phyloP scores from a whole-genome alignment of 2,329 filamentous ascomycete genomes.

The Didymella keratinophila region DNA sequence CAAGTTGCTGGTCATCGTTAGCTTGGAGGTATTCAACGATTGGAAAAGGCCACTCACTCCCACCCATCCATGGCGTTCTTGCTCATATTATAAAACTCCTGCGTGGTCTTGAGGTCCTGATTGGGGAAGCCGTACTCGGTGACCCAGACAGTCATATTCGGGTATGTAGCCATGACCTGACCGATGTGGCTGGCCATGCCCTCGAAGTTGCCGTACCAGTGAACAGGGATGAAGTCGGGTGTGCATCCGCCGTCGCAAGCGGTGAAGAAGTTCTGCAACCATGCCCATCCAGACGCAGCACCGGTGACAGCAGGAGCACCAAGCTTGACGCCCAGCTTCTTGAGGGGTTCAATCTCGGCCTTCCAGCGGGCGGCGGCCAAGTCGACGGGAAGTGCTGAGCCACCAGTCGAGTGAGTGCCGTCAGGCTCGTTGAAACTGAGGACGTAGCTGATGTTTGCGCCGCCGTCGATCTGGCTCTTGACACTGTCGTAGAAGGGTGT shows the following conservation, averaged over 20 bases:
- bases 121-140: conserved; percentile 75
- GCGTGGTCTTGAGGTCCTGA: conserved; percentile 63
- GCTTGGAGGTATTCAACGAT: neutral
- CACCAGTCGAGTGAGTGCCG: conserved; percentile 62
- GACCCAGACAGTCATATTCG: conserved; percentile 72
- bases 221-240: conserved; percentile 60
- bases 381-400: conserved; percentile 67
- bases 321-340: conserved; percentile 67
- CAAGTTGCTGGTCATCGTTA: conserved; percentile 56
- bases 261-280: conserved; percentile 71
- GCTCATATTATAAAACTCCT: conserved; percentile 73
- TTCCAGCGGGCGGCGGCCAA: conserved; percentile 74
- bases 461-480: conserved; percentile 60
- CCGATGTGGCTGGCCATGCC: conserved; percentile 73
- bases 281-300: conserved; percentile 65
- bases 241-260: conserved; percentile 61
- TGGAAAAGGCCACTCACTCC: conserved; percentile 50
- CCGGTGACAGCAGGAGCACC: conserved; percentile 77
- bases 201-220: conserved; percentile 70
- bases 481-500: conserved; percentile 70
- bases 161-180: conserved; percentile 60
- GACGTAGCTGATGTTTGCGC: conserved; percentile 70
- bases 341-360: conserved; percentile 73
- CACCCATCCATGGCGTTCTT: conserved; percentile 72
- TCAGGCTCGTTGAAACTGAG: conserved; percentile 86